These are phyloP conservation scores for Epichloe elymi DNA, from an alignment of 2,329 filamentous ascomycete genomes.

Conservation along the genomic window DNA sequence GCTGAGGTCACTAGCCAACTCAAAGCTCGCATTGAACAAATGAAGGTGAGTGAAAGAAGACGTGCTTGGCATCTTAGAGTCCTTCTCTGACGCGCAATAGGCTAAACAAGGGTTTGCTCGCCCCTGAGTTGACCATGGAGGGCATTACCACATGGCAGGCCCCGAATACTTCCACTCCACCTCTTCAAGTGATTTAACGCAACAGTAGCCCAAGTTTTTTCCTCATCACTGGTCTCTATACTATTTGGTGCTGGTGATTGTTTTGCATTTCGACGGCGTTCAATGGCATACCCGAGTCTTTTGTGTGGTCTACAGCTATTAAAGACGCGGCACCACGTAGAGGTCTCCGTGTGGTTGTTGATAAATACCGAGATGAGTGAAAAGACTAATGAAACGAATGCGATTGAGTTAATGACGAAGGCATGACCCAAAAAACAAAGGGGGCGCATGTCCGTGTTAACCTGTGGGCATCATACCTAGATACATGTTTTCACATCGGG, in stretches of 20 bases:
- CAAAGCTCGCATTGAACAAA: slow-evolving; percentile 95
- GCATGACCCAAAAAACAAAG: not conserved
- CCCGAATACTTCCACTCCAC: slow-evolving; percentile 1
- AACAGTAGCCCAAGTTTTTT: not conserved
- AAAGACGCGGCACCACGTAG: not conserved
- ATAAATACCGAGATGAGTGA: not conserved
- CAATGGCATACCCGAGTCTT: slow-evolving; percentile 18
- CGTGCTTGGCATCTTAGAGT: not conserved
- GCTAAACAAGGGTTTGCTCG: slow-evolving; percentile 19
- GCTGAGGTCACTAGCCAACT: slow-evolving; percentile 96
- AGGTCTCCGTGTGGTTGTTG: not conserved
- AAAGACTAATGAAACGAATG: slow-evolving; percentile 2
- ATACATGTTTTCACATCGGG: too few species aligned
- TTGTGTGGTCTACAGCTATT: slow-evolving; percentile 8
- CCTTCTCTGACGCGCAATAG: slow-evolving; percentile 6
- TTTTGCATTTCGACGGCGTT: slow-evolving; percentile 22
- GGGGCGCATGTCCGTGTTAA: too few species aligned
- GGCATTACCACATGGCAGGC: not conserved
- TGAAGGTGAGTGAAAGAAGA: slow-evolving; percentile 52
- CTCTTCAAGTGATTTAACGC: not conserved
- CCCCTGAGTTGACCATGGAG: slow-evolving; percentile 10
- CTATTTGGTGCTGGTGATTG: slow-evolving; percentile 3
- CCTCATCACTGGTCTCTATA: not conserved
- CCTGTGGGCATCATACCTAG: too few species aligned
- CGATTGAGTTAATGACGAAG: not conserved